Conservation (phyloP, 2,329 filamentous ascomycete genomes). For the Pseudomassariella vexata region DNA sequence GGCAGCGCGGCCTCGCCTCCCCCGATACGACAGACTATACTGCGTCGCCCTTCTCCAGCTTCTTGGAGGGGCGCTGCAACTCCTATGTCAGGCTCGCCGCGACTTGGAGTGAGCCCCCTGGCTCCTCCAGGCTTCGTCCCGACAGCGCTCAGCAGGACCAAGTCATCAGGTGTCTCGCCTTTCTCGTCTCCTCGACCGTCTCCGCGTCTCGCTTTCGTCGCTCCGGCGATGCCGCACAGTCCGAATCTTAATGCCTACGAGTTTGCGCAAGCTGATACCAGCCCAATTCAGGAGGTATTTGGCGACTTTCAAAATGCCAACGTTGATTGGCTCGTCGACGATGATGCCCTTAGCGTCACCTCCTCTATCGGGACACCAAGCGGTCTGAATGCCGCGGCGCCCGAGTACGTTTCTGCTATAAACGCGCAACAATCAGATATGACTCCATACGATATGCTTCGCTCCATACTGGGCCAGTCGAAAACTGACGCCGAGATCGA, state of each 20-base stretch:
- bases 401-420: slow-evolving; percentile 69
- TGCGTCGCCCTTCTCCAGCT: slow-evolving; percentile 85
- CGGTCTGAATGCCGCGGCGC: slow-evolving; percentile 70
- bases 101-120: slow-evolving; percentile 74
- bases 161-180: slow-evolving; percentile 75
- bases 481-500: slow-evolving; percentile 93
- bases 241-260: slow-evolving; percentile 93
- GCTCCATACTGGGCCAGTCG: slow-evolving; percentile 85
- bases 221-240: slow-evolving; percentile 86
- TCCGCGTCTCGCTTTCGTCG: slow-evolving; percentile 82
- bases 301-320: slow-evolving; percentile 90
- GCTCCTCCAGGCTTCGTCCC: slow-evolving; percentile 79
- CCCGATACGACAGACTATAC: slow-evolving; percentile 79
- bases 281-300: slow-evolving; percentile 76
- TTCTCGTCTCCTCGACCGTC: slow-evolving; percentile 93
- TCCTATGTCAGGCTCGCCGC: slow-evolving; percentile 75
- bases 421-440: slow-evolving; percentile 77
- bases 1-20: slow-evolving; percentile 68
- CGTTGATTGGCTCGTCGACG: slow-evolving; percentile 94
- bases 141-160: slow-evolving; percentile 69
- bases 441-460: slow-evolving; percentile 96
- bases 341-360: slow-evolving; percentile 73
- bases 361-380: slow-evolving; percentile 67
- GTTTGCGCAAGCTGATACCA: slow-evolving; percentile 78
- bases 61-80: slow-evolving; percentile 86